Evolutionary conservation across 1,139 yeast species (phyloP).

Genomic region (Maudiozyma humilis): DNA sequence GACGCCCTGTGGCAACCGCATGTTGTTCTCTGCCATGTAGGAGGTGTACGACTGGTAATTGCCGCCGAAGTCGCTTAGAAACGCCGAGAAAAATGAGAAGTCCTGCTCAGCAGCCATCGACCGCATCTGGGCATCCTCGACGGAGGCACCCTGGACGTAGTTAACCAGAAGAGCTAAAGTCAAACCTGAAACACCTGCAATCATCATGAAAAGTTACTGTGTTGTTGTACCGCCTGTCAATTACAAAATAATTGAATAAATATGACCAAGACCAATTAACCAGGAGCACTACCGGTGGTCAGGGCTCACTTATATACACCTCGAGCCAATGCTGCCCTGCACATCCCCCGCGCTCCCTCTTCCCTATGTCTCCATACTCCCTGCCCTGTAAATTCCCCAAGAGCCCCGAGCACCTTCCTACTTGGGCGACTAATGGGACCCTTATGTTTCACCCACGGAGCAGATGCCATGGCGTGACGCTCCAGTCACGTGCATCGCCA

Average conservation of each 20-base stretch:
- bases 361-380: too few species aligned
- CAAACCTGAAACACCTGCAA: neutral
- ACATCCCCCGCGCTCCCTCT: neutral
- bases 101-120: constrained; percentile 30
- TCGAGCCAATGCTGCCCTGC: neutral
- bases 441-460: too few species aligned
- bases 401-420: neutral
- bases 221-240: too few species aligned
- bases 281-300: too few species aligned
- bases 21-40: constrained; percentile 26
- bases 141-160: neutral
- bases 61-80: constrained; percentile 28
- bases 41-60: constrained; percentile 28
- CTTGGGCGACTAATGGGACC: neutral
- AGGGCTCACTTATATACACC: neutral
- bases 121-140: constrained; percentile 3
- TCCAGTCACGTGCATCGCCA: constrained; percentile 29
- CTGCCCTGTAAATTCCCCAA: neutral
- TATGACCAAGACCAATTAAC: too few species aligned
- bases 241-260: too few species aligned
- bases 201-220: too few species aligned
- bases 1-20: constrained; percentile 29
- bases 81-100: constrained; percentile 25
- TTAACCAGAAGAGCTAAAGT: neutral
- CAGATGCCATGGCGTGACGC: too few species aligned